Base-by-base conservation (phyloP, 164 flowering plant genomes). In the Buxus sempervirens region DNA sequence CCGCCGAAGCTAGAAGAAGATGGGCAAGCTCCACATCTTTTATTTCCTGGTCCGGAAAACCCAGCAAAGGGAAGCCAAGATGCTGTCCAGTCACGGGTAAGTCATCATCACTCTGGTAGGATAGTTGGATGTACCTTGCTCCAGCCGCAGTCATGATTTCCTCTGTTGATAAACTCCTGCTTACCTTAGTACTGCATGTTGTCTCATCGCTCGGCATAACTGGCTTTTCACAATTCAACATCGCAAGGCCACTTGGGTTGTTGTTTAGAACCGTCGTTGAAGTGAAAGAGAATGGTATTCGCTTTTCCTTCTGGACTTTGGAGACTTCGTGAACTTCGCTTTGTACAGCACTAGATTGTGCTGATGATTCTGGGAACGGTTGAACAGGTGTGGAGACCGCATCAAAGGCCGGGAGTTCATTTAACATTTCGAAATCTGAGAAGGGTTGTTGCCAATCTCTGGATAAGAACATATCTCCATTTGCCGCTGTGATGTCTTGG, bases 1-100 rank as follows among this genome's bases (percentile, higher is more conserved):
- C 88, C 3, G 85, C 94, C 9, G 82, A 69, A 24, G 85, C 72
- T 1, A 89, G 72, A 60, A 87, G 88, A 57, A 81, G 60, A 7
- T 73, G 77, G 1, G 77, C 82, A 4, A 89, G 84, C 32, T 78
- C 79, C 15, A 87, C 86, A 19, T 80, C 80, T 58, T 66, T 63
- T n/a, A 10, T 70, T 64, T 83, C 85, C 49, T 83, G 84, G 3
- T 54, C 71, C 5, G 82, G 66, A 23, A 78, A 79, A 20, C 77
- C 72, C 5, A 75, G 69, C 32, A 82, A 62, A 53, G 77, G 67
- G 22, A 53, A 62, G 7, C 68, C 69, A 63, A 67, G 78, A 7
- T 83, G 85, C n/a, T n/a, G n/a, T n/a, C n/a, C n/a, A n/a, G n/a
- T 41, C 65, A 49, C 59, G 32, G 78, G 45, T 20, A 67, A 36